phyloP scores from a whole-genome alignment of 768 basidiomycete species.

The Leccinum ochraceum region DNA sequence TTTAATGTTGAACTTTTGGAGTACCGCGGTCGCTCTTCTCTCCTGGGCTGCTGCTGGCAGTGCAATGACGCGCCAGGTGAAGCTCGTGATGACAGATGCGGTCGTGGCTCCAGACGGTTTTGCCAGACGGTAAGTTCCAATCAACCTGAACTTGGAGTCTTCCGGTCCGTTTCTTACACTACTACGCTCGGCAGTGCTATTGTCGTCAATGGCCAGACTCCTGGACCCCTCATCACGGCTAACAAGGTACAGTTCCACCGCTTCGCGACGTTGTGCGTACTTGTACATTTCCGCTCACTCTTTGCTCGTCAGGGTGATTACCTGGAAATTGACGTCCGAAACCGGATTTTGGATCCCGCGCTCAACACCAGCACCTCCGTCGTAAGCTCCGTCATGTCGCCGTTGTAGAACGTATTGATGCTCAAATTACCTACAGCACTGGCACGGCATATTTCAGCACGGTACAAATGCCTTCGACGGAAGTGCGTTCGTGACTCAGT shows the following conservation, averaged over 20 bases:
- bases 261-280: not conserved
- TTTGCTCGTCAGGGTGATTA: constrained; percentile 34
- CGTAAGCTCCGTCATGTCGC: constrained; percentile 28
- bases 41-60: constrained; percentile 2
- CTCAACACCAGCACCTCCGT: constrained; percentile 44
- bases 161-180: constrained; percentile 1
- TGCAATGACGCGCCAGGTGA: constrained; percentile 16
- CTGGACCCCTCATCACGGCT: constrained; percentile 42
- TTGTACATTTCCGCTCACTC: not conserved
- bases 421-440: constrained; percentile 32
- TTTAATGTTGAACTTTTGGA: constrained; percentile 1
- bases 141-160: not conserved
- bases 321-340: constrained; percentile 44
- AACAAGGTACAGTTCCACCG: constrained; percentile 32
- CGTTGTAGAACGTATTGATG: not conserved
- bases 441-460: constrained; percentile 51
- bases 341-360: constrained; percentile 39
- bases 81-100: constrained; percentile 40
- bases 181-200: constrained; percentile 35
- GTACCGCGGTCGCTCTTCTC: constrained; percentile 6
- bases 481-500: constrained; percentile 48
- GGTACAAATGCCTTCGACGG: constrained; percentile 48
- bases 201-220: constrained; percentile 41
- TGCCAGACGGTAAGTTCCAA: constrained; percentile 26
- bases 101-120: constrained; percentile 46